A percentile compares a stretch with the other conserved stretches of the same genome.
These are phyloP conservation scores for Phyllosticta citribraziliensis DNA, from an alignment of 2,329 filamentous ascomycete genomes.

Conservation along the genomic window DNA sequence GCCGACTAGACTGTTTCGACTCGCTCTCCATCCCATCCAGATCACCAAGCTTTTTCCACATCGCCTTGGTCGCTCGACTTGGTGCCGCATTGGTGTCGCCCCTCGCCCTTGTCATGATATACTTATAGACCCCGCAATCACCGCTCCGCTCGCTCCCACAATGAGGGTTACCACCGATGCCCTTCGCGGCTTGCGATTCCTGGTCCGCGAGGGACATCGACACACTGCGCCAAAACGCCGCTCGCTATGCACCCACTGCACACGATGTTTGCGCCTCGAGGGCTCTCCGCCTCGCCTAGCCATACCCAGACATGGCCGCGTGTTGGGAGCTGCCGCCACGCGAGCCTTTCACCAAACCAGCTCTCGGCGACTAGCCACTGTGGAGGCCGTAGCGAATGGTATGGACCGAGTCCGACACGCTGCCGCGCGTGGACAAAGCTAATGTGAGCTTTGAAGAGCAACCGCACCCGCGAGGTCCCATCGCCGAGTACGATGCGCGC, in stretches of 20 bases:
- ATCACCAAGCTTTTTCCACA: not conserved
- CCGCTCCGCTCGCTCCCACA: not conserved
- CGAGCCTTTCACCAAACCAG: conserved; percentile 1
- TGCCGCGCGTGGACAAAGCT: not conserved
- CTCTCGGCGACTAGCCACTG: not conserved
- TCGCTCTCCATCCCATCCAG: not conserved
- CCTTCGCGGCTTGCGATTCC: conserved; percentile 1
- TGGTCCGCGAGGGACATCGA: conserved; percentile 1
- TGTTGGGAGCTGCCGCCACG: not conserved
- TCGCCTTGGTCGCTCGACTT: not conserved
- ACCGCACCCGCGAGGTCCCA: conserved; percentile 47
- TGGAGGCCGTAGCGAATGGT: conserved; percentile 7
- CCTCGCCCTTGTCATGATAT: not conserved
- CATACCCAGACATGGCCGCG: conserved; percentile 2
- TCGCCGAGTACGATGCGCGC: conserved; percentile 79
- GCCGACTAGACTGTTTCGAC: not conserved
- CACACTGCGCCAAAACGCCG: not conserved
- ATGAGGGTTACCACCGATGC: not conserved
- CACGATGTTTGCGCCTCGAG: conserved; percentile 1
- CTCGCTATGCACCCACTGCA: not conserved
- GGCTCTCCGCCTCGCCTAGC: conserved; percentile 5
- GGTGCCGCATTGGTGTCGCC: not conserved
- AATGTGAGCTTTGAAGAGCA: not conserved
- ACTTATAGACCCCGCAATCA: not conserved
- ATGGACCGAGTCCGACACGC: not conserved